A percentile compares a stretch with the other conserved stretches of the same genome.
These are phyloP conservation scores for Penicillium sp. DNA, from an alignment of 2,329 filamentous ascomycete species.

Conservation along the genomic window DNA sequence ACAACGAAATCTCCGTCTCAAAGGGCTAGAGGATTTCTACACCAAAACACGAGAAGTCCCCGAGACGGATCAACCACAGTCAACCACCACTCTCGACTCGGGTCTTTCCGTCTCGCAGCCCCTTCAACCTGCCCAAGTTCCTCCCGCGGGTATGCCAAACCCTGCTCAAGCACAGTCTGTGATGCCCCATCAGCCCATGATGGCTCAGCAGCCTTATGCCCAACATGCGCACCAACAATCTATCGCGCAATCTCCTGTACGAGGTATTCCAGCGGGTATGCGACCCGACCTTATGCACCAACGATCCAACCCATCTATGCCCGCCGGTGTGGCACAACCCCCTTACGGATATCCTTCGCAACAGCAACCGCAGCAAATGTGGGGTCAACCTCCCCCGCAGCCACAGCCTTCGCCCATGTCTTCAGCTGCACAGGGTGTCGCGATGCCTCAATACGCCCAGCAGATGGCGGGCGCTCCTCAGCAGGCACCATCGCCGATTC, in stretches of 20 bases:
- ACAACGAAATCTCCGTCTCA: constrained; percentile 75
- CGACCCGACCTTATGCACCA: constrained; percentile 67
- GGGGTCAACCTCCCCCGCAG: constrained; percentile 66
- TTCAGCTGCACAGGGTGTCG: constrained; percentile 43
- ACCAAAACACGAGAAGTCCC: constrained; percentile 80
- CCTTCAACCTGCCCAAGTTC: constrained; percentile 44
- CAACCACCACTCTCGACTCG: constrained; percentile 37
- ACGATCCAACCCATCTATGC: constrained; percentile 63
- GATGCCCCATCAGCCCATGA: constrained; percentile 44
- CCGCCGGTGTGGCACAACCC: constrained; percentile 54
- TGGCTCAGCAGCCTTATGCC: constrained; percentile 65
- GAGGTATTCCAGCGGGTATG: constrained; percentile 67
- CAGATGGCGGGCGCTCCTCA: constrained; percentile 42
- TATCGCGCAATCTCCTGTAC: constrained; percentile 73
- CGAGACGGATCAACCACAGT: constrained; percentile 44
- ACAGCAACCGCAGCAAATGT: constrained; percentile 71
- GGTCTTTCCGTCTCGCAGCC: constrained; percentile 43
- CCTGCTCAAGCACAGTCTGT: constrained; percentile 39
- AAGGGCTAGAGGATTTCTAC: constrained; percentile 83
- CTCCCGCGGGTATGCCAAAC: constrained; percentile 38
- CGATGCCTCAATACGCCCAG: constrained; percentile 46
- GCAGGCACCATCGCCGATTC: constrained; percentile 44
- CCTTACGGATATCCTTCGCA: constrained; percentile 62
- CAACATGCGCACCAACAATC: constrained; percentile 73
- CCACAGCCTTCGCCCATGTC: constrained; percentile 64